Percentiles rank a stretch among this genome's conserved stretches.
Conservation (phyloP, 768 basidiomycete species). For the Boletus eberwhitei region DNA sequence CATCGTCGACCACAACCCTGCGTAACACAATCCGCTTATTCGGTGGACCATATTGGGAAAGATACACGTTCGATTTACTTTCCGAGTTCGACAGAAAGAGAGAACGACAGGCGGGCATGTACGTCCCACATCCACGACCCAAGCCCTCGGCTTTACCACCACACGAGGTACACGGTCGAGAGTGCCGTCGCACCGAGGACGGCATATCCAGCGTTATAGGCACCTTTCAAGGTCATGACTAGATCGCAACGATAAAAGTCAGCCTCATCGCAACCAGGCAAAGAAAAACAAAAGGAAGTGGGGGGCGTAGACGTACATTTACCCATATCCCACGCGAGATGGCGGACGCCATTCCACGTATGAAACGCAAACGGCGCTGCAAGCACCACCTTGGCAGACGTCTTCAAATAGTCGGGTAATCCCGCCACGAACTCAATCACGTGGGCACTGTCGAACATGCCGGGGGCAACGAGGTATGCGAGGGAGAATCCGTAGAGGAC, state of each 20-base stretch:
- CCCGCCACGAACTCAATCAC: conserved; percentile 68
- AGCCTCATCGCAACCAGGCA: background rate
- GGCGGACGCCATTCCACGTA: conserved; percentile 84
- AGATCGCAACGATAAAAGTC: background rate
- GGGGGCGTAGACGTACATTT: conserved; percentile 60
- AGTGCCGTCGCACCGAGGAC: conserved; percentile 78
- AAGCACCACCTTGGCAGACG: conserved; percentile 70
- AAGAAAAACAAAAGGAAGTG: background rate
- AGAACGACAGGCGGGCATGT: background rate
- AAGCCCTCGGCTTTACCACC: conserved; percentile 23
- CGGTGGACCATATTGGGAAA: background rate
- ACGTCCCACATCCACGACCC: background rate
- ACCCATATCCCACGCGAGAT: conserved; percentile 85
- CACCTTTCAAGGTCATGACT: conserved; percentile 82
- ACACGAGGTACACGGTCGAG: conserved; percentile 63
- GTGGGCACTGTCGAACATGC: conserved; percentile 73
- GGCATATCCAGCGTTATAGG: conserved; percentile 77
- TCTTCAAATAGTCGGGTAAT: conserved; percentile 76
- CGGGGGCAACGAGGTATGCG: conserved; percentile 80
- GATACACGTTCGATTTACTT: background rate
- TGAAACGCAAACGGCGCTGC: conserved; percentile 92
- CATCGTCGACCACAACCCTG: too few species aligned
- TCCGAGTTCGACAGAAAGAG: background rate
- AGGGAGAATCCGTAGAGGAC: conserved; percentile 88
- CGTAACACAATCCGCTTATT: too few species aligned